Base-by-base conservation (phyloP, 805 yeast species). In the Starmera pachycereana region DNA sequence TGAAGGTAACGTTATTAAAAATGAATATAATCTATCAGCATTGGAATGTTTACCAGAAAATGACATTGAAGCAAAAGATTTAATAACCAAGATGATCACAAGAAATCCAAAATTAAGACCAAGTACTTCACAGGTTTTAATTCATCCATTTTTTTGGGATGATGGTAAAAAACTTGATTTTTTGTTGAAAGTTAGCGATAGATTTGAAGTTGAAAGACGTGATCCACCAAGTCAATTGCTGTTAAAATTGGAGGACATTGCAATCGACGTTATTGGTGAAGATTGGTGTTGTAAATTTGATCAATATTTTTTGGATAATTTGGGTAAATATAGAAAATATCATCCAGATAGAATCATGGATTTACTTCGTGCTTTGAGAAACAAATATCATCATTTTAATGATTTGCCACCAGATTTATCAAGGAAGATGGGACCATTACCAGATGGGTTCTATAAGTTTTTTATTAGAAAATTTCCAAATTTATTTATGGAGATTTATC, bases 301-400 rank as follows among this genome's bases (percentile, higher is more conserved):
- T 52, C 54, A 63, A n/a, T 63, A 68, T 12, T 84, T 90, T 52
- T 69, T 85, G 64, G 84, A 80, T 28, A 88, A 90, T 54, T 67
- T 92, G 47, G 96, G 95, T 14, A 86, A 85, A 54, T 92, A 87
- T 57, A 72, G 99, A 50, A 89, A 87, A 58, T 92, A 92, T 58
- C 81, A 81, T 47, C 73, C 82, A 1, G 76, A 72, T 42, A 83
- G 78, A 50, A 61, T 92, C 36, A 76, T 88, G 78, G 98, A 92
- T 57, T 62, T 92, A 38, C 61, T 92, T 43, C 68, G 99, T 43
- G 96, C 96, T 0, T 60, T 92, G 49, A 71, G 99, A 51, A 92
- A 92, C 63, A 92, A 92, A 59, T 81, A 86, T 53, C 97, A 92
- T 58, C 99, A 92, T 58, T 90, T 73, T 58, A 87, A 87, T 61